Percentiles rank a stretch among this genome's conserved stretches.
phyloP scores from a whole-genome alignment of 495 filamentous ascomycete genomes.

The Xylaria telfairii region DNA sequence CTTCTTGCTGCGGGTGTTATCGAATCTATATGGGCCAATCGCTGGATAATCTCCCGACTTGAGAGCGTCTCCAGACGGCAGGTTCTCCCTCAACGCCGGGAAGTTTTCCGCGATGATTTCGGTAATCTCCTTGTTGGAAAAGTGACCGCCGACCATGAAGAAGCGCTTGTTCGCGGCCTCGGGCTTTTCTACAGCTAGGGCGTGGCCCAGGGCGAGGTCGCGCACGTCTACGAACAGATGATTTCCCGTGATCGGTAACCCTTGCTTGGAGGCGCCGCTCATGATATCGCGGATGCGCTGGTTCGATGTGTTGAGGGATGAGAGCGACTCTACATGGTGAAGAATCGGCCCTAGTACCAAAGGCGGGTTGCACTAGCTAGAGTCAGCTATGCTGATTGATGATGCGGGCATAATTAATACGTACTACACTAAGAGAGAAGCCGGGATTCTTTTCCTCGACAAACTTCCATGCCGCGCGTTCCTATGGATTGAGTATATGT shows the following conservation, averaged over 20 bases:
- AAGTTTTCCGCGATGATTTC: constrained; percentile 69
- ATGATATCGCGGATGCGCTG: constrained; percentile 40
- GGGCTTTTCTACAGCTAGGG: constrained; percentile 69
- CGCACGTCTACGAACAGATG: constrained; percentile 73
- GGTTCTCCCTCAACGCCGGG: constrained; percentile 65
- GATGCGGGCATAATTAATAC: neutral
- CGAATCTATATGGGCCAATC: constrained; percentile 30
- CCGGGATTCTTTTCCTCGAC: constrained; percentile 78
- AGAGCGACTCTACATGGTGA: constrained; percentile 21
- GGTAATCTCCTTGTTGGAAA: constrained; percentile 68
- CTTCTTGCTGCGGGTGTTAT: constrained; percentile 61
- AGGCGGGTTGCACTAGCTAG: constrained; percentile 57
- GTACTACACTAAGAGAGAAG: constrained; percentile 70
- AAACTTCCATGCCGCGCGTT: constrained; percentile 77
- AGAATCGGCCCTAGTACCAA: constrained; percentile 76
- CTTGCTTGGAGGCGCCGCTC: constrained; percentile 65
- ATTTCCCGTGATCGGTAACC: constrained; percentile 58
- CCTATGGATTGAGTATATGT: neutral
- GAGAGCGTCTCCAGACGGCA: constrained; percentile 59
- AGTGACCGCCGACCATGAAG: constrained; percentile 67
- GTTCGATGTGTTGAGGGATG: constrained; percentile 9
- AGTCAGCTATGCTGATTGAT: neutral
- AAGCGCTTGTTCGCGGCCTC: constrained; percentile 75
- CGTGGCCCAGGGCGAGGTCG: constrained; percentile 74
- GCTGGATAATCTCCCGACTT: constrained; percentile 35